Base-by-base conservation (phyloP, 1,284 basidiomycete genomes). In the Ganoderma sinense region DNA sequence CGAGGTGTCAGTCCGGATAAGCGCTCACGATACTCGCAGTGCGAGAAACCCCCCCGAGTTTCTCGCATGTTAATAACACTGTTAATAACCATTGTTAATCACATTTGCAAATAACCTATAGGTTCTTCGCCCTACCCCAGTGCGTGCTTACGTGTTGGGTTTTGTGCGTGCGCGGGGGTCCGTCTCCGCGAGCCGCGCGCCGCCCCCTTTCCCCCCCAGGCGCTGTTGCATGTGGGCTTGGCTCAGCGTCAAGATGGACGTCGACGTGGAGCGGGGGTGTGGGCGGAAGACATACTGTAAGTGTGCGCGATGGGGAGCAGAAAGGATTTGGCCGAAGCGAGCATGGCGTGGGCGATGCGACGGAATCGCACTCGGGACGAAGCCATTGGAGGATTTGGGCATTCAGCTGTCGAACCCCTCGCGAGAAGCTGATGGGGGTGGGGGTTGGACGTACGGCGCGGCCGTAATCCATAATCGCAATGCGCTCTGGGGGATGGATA, bases 281-380 rank as follows among this genome's bases (percentile, higher is more conserved):
- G n/a, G 53, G 10, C 0, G 53, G 29, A 56, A 31, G 53, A 56
- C 48, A 51, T 14, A n/a, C n/a, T n/a, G n/a, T n/a, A 26, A 13
- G 53, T 31, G 29, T 56, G 29, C 14, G 5, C 53, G 18, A 56
- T 56, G 53, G 31, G 16, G 29, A 31, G 53, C 29, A 33, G 53
- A 31, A 55, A 16, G 29, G 20, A 56, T 26, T 26, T 26, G 53
- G 14, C 26, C 26, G 51, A 26, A 29, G 53, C 29, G 53, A 56
- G 29, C 53, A 56, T 33, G 29, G 53, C 53, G 53, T 33, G 29
- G 53, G 16, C 29, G 53, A 56, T 56, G 53, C 53, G 53, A 56
- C 53, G 53, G 53, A 56, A 56, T 56, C 53, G 53, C 53, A 56
- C 53, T 56, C 53, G 53, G 53, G 29, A 56, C 4, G 53, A 56